Percentiles rank a stretch among this genome's conserved stretches.
These are phyloP conservation scores for Irpex sp. DNA, from an alignment of 1,284 basidiomycete genomes.

Conservation along the genomic window DNA sequence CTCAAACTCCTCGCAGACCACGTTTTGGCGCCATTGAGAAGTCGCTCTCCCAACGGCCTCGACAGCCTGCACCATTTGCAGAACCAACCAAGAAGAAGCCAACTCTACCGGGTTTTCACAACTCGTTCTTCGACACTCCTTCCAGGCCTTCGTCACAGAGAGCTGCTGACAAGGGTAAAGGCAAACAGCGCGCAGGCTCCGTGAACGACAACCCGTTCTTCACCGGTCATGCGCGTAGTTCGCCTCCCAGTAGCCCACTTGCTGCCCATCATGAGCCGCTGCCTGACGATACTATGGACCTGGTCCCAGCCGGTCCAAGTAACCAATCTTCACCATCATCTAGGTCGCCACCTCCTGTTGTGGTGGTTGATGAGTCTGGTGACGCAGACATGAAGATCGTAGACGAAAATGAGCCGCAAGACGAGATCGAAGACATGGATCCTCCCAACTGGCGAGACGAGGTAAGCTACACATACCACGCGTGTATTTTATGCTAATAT, in stretches of 20 bases:
- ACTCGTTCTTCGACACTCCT: slow-evolving; percentile 26
- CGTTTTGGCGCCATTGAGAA: slow-evolving; percentile 22
- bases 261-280: slow-evolving; percentile 2
- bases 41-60: background rate
- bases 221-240: slow-evolving; percentile 7
- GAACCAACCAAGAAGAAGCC: slow-evolving; percentile 18
- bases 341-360: background rate
- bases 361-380: background rate
- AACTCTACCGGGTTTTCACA: slow-evolving; percentile 32
- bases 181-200: slow-evolving; percentile 12
- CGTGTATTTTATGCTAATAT: background rate
- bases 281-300: slow-evolving; percentile 9
- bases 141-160: background rate
- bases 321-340: background rate
- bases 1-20: slow-evolving; percentile 37
- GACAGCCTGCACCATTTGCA: slow-evolving; percentile 16
- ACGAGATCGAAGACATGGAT: slow-evolving; percentile 20
- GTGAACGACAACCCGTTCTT: slow-evolving; percentile 14
- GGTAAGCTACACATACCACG: slow-evolving; percentile 34
- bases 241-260: slow-evolving; percentile 25
- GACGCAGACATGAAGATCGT: slow-evolving; percentile 24
- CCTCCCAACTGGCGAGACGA: slow-evolving; percentile 43
- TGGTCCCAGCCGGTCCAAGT: slow-evolving; percentile 6
- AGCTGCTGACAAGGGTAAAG: slow-evolving; percentile 21
- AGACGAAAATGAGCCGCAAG: slow-evolving; percentile 15